Conservation (phyloP, 257 asterid species). For the Solanum piurae region DNA sequence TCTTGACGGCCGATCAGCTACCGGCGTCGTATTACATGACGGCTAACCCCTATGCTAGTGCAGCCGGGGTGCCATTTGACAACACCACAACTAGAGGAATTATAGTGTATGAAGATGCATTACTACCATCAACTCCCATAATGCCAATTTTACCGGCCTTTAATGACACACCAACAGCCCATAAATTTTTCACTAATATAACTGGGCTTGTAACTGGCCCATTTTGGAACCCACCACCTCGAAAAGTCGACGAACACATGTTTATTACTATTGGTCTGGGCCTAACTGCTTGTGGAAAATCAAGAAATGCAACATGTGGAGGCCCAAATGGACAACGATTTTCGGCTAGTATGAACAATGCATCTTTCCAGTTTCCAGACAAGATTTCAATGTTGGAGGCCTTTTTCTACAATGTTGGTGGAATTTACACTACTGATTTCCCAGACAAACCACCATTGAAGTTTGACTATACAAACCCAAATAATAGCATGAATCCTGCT, state of each 20-base stretch:
- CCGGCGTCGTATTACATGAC: slow-evolving; percentile 1
- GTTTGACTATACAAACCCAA: slow-evolving; percentile 31
- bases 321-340: slow-evolving; percentile 38
- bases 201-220: slow-evolving; percentile 7
- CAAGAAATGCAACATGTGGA: not conserved
- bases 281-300: not conserved
- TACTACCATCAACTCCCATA: not conserved
- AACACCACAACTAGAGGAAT: slow-evolving; percentile 9
- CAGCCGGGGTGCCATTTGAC: slow-evolving; percentile 5
- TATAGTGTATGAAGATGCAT: not conserved
- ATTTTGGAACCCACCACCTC: slow-evolving; percentile 1
- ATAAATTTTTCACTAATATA: not conserved
- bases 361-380: slow-evolving; percentile 22
- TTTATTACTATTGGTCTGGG: slow-evolving; percentile 7
- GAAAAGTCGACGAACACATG: not conserved
- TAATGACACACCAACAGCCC: slow-evolving; percentile 10
- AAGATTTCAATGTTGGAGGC: slow-evolving; percentile 25
- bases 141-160: slow-evolving; percentile 4
- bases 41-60: slow-evolving; percentile 5
- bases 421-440: slow-evolving; percentile 20
- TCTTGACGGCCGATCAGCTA: not conserved
- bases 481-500: slow-evolving; percentile 4
- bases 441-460: slow-evolving; percentile 23
- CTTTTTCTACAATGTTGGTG: slow-evolving; percentile 7
- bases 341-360: slow-evolving; percentile 42